Evolutionary conservation across 2,329 filamentous ascomycete species (phyloP).

Genomic region (Didymella keratinophila): DNA sequence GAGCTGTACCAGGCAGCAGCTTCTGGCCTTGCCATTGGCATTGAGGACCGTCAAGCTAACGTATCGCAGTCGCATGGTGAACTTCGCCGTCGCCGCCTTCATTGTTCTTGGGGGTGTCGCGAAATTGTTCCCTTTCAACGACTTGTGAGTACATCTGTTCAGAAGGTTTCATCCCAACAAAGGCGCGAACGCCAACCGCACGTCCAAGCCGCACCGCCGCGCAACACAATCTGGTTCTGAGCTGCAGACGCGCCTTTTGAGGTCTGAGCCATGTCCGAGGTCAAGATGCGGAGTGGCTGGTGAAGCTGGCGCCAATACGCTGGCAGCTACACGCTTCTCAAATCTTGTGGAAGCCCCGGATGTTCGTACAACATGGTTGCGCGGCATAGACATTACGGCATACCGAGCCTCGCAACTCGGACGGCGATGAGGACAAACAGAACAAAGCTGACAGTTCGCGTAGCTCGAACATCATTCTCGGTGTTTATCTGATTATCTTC

Average conservation of each 20-base stretch:
- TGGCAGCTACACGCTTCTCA: neutral
- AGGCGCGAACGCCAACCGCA: conserved; percentile 7
- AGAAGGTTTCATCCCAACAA: conserved; percentile 12
- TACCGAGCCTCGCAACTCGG: neutral
- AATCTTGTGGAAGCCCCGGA: too few species aligned
- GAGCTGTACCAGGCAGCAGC: conserved; percentile 30
- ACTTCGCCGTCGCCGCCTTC: conserved; percentile 84
- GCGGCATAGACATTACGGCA: neutral
- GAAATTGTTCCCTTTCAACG: conserved; percentile 67
- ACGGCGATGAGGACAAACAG: neutral
- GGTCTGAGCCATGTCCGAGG: neutral
- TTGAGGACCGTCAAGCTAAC: conserved; percentile 19
- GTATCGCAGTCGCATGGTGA: conserved; percentile 81
- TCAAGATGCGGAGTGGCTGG: neutral
- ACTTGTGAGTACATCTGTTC: conserved; percentile 45
- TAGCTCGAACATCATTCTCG: conserved; percentile 78
- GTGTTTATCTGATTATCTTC: conserved; percentile 88
- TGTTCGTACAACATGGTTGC: too few species aligned
- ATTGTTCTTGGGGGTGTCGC: conserved; percentile 86
- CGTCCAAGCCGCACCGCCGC: neutral
- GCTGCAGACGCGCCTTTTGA: neutral
- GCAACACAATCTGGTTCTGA: neutral
- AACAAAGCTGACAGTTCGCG: conserved; percentile 30
- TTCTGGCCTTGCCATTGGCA: conserved; percentile 16
- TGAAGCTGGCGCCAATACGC: neutral